Evolutionary conservation across 352 stramenopile species (phyloP), one percentile per base, ranked within the genome.

Genomic region (Phytopythium oedochilum): DNA sequence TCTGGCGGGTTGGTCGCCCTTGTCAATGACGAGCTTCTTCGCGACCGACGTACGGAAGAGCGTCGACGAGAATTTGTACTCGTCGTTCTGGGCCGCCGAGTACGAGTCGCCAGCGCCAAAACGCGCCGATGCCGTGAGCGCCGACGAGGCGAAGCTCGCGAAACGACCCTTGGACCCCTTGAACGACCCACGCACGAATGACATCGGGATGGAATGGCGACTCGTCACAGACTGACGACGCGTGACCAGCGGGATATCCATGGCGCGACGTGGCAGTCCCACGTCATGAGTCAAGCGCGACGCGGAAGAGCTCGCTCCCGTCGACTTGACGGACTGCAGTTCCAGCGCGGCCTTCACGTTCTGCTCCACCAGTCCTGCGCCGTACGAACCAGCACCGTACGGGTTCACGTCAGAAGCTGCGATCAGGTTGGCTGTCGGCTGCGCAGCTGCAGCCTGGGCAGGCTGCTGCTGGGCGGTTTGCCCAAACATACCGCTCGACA

Each of bases 151-250:
- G 42, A 86, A 82, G 11, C 74, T 81, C 9, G 80, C 64, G 35
- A 85, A 83, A 36, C 80, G 65, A 34, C 66, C 81, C 62, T 83
- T 88, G 0, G 78, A 78, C 5, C 80, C 78, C 72, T 88, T 90
- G 53, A 90, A 90, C 17, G 78, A 81, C 26, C 75, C 75, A 47
- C 80, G 80, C 15, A 90, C 84, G 55, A 88, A 90, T 17, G 80
- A 88, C 10, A 90, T 75, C 1, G 80, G 80, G 22, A 90, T 77
- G 2, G 77, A 66, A 28, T 85, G 69, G 28, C 72, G 74, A 9
- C 68, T 74, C 20, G 48, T 78, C 23, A 75, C 56, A 17, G 77
- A 64, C 63, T 84, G 78, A 20, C 79, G 76, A n/a, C 78, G 75
- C n/a, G 72, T 79, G 4, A 78, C 55, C 12, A 86, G 58, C 32